Conservation (phyloP, 768 basidiomycete species). For the Suillus lakei region DNA sequence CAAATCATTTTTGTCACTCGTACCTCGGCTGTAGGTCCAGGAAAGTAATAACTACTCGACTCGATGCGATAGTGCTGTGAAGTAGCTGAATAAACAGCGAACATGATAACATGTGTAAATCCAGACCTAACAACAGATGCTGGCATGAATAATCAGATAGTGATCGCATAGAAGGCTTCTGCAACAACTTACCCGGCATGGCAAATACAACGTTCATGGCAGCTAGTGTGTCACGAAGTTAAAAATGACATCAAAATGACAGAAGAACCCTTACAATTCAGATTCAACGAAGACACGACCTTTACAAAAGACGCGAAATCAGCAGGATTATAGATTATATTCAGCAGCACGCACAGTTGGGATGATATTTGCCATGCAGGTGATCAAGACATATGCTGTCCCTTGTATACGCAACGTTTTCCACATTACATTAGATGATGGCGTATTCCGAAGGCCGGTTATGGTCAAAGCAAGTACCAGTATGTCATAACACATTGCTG, state of each 20-base stretch:
- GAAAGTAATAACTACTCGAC: not conserved
- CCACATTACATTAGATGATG: not conserved
- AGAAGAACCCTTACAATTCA: not conserved
- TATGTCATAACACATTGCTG: constrained; percentile 7
- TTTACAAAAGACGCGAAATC: not conserved
- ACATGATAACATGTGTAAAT: not conserved
- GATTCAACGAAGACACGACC: not conserved
- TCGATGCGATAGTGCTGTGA: constrained; percentile 1
- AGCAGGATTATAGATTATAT: not conserved
- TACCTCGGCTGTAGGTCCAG: not conserved
- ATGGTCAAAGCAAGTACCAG: not conserved
- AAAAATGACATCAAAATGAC: not conserved
- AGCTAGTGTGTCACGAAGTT: not conserved
- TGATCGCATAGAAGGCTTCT: not conserved
- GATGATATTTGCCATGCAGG: not conserved
- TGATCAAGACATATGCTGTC: not conserved
- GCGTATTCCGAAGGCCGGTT: not conserved
- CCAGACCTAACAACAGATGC: not conserved
- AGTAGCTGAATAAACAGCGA: not conserved
- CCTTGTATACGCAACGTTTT: not conserved
- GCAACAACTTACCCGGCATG: not conserved
- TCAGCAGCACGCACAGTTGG: not conserved
- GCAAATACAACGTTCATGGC: constrained; percentile 5
- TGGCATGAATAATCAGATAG: not conserved
- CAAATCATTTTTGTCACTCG: not conserved